Conservation (phyloP, 306 rosid species). For the Cajanus cajan region DNA sequence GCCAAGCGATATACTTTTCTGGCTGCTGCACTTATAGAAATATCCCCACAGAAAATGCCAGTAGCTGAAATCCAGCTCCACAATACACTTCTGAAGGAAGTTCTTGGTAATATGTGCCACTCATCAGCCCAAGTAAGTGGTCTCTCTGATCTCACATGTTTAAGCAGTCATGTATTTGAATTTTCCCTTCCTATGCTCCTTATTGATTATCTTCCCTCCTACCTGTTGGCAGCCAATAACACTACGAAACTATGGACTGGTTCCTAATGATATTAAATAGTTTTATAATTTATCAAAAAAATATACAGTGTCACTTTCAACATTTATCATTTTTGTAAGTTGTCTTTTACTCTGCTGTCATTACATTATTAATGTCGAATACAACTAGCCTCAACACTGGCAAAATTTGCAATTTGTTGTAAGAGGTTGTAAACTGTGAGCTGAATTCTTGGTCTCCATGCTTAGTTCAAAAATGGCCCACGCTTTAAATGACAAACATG, state of each 20-base stretch:
- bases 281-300: not conserved
- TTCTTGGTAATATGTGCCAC: slow-evolving; percentile 89
- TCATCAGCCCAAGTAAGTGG: slow-evolving; percentile 93
- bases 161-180: slow-evolving; percentile 17
- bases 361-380: not conserved
- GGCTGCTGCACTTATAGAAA: slow-evolving; percentile 90
- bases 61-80: slow-evolving; percentile 75
- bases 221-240: slow-evolving; percentile 1
- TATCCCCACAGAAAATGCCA: slow-evolving; percentile 89
- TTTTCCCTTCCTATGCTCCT: slow-evolving; percentile 4
- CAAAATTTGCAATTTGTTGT: not conserved
- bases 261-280: not conserved
- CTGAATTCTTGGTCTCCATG: not conserved
- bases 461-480: not conserved
- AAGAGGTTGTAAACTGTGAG: not conserved
- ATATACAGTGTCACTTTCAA: not conserved
- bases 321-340: not conserved
- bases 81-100: slow-evolving; percentile 73
- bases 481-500: not conserved
- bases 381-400: not conserved
- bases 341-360: not conserved
- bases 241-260: not conserved
- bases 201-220: not conserved
- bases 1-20: slow-evolving; percentile 93
- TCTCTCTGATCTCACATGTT: slow-evolving; percentile 21